Evolutionary conservation across 345 rosid species (phyloP), one percentile per base, ranked within the genome.

Genomic region (Citrus inodora): DNA sequence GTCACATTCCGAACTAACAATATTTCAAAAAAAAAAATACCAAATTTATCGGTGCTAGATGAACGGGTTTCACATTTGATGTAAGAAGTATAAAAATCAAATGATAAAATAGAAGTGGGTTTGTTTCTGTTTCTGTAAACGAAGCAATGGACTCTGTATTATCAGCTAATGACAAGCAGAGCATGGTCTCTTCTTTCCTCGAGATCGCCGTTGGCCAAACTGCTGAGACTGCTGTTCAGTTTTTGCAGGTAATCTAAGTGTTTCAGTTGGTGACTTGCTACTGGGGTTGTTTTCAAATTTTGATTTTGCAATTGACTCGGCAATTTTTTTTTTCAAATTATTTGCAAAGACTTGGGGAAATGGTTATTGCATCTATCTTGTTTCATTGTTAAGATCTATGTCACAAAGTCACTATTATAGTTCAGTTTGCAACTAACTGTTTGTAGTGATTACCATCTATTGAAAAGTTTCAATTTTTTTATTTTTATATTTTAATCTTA

Each of bases 201-300:
- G 99, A 96, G 88, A 90, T 96, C 90, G 98, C 99, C 55, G 97
- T 90, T 14, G 99, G 98, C 65, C 97, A 96, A 80, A 92, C 95
- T 33, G 82, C 92, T 51, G 95, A 92, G 67, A 96, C 98, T 35
- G 99, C 99, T 76, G 79, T 85, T 28, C 98, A 92, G 82, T 94
- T 96, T 87, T 80, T 96, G 81, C 90, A 92, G 97, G 99, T 96
- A 27, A 0, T n/a, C 6, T 6, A n/a, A 16, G 27, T 67, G 70
- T 33, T 56, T 28, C 55, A 78, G 6, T 9, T 71, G 35, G 27
- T 11, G 22, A 14, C 65, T 9, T 53, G 68, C 58, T 46, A 0
- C 35, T 32, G 6, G 21, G 8, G 37, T 61, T 42, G 35, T 61
- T 58, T 11, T 2, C 4, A 8, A 9, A 8, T 19, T 61, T 37